Base-by-base conservation (phyloP, 164 flowering plant species). In the Magnolia sinica region DNA sequence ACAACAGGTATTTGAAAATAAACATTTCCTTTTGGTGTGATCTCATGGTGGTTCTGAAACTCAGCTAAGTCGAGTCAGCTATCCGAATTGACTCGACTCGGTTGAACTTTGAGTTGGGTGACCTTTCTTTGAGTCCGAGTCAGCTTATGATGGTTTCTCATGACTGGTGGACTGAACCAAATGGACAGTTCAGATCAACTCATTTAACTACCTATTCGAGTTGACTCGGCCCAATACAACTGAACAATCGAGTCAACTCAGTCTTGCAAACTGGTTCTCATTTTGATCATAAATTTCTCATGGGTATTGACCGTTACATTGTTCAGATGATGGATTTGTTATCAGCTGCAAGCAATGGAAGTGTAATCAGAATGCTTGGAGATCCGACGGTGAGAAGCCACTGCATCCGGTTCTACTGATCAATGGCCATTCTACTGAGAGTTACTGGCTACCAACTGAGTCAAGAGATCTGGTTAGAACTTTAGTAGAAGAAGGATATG, bases 371-470 rank as follows among this genome's bases (percentile, higher is more conserved):
- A 71, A 76, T 69, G 27, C 22, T 10, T 37, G 73, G 80, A 77
- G 7, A 70, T 63, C 50, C 70, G 77, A 70, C 59, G 86, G 50
- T 76, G 79, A 79, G 23, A 81, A 37, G 45, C 72, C 81, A 70
- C 24, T 20, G 73, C 73, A 82, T 80, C 91, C 87, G 14, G 85
- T 90, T 75, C 87, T 88, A 19, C 78, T 90, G 58, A 66, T 88
- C 49, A 88, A 88, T 82, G 93, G 91, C 23, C 77, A 88, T 75
- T 78, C 89, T n/a, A 77, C 82, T 14, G 93, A 90, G 76, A 86
- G 86, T 79, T 90, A 76, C 76, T 86, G 84, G 61, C 80, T 90
- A 22, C 90, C 93, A 73, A 90, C 88, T 14, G 93, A 90, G 80
- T 87, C 85, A 10, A 84, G 79, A 64, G 91, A 90, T 80, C 76